phyloP scores from a whole-genome alignment of 306 rosid species.

The Herpetospermum pedunculosum region DNA sequence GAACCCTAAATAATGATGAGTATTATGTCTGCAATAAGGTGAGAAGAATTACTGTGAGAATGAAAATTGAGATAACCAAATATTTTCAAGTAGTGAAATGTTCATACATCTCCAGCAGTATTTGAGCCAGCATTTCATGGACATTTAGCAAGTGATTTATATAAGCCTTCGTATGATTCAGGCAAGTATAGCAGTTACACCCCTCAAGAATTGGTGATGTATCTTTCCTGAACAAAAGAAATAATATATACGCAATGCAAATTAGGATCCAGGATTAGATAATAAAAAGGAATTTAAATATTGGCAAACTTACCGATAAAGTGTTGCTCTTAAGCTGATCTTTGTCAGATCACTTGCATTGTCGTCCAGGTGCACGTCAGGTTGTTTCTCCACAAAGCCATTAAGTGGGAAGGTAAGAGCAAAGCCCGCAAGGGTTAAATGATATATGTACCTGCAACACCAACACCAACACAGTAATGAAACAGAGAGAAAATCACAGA shows the following conservation, averaged over 20 bases:
- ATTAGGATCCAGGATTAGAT: not conserved
- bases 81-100: not conserved
- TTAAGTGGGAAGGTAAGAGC: conserved; percentile 61
- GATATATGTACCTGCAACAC: conserved; percentile 55
- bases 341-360: conserved; percentile 48
- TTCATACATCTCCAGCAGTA: conserved; percentile 64
- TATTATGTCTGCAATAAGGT: conserved; percentile 68
- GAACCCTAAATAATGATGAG: conserved; percentile 74
- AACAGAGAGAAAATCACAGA: not conserved
- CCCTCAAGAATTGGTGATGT: conserved; percentile 42
- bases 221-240: conserved; percentile 51
- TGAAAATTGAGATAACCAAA: not conserved
- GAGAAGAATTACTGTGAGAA: conserved; percentile 4
- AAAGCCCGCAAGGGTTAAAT: conserved; percentile 78
- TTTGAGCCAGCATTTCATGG: conserved; percentile 94
- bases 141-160: conserved; percentile 85
- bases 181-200: conserved; percentile 82
- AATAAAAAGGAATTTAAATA: not conserved
- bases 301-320: conserved; percentile 36
- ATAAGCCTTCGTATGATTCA: conserved; percentile 75
- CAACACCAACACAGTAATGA: conserved; percentile 7
- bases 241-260: not conserved
- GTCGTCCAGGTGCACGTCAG: conserved; percentile 20
- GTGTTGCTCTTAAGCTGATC: conserved; percentile 75
- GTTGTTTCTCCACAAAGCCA: conserved; percentile 24